Percentiles rank a stretch among this genome's conserved stretches.
Conservation (phyloP, 2,329 filamentous ascomycete species). For the Daldinia eschscholtzii region DNA sequence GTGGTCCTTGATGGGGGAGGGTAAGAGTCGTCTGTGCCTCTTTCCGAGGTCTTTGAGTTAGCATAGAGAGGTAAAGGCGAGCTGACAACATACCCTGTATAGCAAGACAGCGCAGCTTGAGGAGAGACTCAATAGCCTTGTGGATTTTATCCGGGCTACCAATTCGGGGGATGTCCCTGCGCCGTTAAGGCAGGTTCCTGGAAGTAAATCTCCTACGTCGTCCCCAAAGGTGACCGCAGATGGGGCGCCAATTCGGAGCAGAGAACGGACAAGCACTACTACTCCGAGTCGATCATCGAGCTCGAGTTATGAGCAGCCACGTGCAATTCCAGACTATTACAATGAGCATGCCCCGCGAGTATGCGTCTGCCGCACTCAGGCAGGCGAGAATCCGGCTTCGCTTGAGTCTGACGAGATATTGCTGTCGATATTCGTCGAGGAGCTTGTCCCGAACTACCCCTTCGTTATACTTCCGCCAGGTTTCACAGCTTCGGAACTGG, state of each 20-base stretch:
- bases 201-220: slow-evolving; percentile 26
- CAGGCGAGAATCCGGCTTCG: slow-evolving; percentile 55
- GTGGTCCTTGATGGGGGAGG: not conserved
- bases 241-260: slow-evolving; percentile 16
- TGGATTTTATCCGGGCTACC: slow-evolving; percentile 61
- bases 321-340: slow-evolving; percentile 58
- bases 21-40: not conserved
- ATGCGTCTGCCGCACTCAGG: slow-evolving; percentile 62
- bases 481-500: slow-evolving; percentile 55
- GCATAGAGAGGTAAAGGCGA: not conserved
- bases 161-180: slow-evolving; percentile 40
- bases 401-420: slow-evolving; percentile 62
- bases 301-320: slow-evolving; percentile 29
- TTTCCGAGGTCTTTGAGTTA: not conserved
- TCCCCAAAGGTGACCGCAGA: slow-evolving; percentile 26
- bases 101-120: slow-evolving; percentile 65
- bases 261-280: slow-evolving; percentile 1
- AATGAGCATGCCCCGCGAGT: slow-evolving; percentile 61
- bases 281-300: slow-evolving; percentile 21
- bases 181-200: slow-evolving; percentile 32
- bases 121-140: slow-evolving; percentile 62
- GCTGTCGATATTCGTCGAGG: slow-evolving; percentile 59
- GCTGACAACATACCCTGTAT: slow-evolving; percentile 14
- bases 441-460: slow-evolving; percentile 60
- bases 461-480: slow-evolving; percentile 60